phyloP scores from a whole-genome alignment of 108 stramenopile species.

The Nitzschia putrida region DNA sequence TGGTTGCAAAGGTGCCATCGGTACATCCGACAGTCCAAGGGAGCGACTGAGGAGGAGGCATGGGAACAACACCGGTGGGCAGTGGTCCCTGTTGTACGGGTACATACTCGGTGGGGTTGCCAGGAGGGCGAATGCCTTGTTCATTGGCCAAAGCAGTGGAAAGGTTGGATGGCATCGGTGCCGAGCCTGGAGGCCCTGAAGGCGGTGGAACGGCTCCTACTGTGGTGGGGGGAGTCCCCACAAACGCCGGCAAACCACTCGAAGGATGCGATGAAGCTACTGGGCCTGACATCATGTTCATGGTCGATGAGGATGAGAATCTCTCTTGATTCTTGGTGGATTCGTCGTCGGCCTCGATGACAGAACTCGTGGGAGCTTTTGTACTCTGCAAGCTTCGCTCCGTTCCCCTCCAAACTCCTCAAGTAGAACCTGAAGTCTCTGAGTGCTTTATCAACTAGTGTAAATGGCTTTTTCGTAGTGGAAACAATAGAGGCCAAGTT shows the following conservation, averaged over 20 bases:
- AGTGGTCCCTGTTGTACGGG: slow-evolving; percentile 8
- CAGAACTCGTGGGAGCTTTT: too few species aligned
- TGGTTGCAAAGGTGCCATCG: slow-evolving; percentile 44
- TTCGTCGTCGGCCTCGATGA: too few species aligned
- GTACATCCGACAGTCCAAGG: slow-evolving; percentile 61
- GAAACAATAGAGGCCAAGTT: too few species aligned
- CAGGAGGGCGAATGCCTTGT: not conserved
- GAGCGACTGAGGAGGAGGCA: slow-evolving; percentile 23
- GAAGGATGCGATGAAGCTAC: not conserved
- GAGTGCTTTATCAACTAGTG: too few species aligned
- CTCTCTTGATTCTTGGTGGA: too few species aligned
- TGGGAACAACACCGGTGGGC: not conserved
- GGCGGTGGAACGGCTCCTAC: not conserved
- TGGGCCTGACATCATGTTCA: slow-evolving; percentile 28
- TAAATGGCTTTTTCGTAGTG: too few species aligned
- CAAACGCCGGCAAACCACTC: not conserved
- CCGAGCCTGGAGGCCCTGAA: not conserved
- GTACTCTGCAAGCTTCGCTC: too few species aligned
- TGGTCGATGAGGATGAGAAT: slow-evolving; percentile 23
- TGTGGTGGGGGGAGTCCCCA: slow-evolving; percentile 11
- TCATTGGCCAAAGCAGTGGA: slow-evolving; percentile 4
- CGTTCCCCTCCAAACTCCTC: too few species aligned
- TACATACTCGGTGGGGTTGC: slow-evolving; percentile 12
- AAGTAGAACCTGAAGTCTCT: too few species aligned
- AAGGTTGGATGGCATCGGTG: slow-evolving; percentile 9